Conservation (phyloP, 2,329 filamentous ascomycete genomes). For the Aspergillus pseudoglaucus region DNA sequence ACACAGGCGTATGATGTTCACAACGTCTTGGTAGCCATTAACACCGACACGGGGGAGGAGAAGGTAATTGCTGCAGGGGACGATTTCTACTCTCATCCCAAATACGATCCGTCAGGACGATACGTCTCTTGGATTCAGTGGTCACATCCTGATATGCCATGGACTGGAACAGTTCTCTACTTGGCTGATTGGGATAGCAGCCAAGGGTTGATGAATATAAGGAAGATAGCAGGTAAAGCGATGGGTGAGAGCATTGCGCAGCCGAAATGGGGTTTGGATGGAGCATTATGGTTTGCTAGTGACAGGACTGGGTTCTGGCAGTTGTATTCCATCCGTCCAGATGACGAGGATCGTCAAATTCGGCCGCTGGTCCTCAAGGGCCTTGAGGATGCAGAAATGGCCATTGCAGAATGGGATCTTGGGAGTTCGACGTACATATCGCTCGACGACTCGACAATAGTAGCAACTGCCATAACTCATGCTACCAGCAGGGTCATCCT, state of each 20-base stretch:
- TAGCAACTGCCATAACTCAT: constrained; percentile 13
- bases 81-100: constrained; percentile 50
- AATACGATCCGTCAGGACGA: constrained; percentile 43
- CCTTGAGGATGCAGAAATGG: constrained; percentile 35
- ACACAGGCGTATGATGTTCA: constrained; percentile 21
- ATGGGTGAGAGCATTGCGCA: constrained; percentile 42
- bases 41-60: constrained; percentile 23
- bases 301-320: constrained; percentile 45
- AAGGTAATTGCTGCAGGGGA: constrained; percentile 38
- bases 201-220: constrained; percentile 25
- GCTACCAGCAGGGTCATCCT: constrained; percentile 14
- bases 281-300: constrained; percentile 43
- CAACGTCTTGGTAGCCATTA: constrained; percentile 28
- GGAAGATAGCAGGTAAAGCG: constrained; percentile 37
- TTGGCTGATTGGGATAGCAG: constrained; percentile 37
- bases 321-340: constrained; percentile 34
- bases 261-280: constrained; percentile 47
- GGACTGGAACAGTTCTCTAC: constrained; percentile 43
- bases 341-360: constrained; percentile 13
- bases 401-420: constrained; percentile 23
- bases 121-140: constrained; percentile 50
- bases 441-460: constrained; percentile 14
- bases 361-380: constrained; percentile 30
- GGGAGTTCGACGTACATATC: constrained; percentile 20
- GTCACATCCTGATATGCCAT: constrained; percentile 50